Conservation (phyloP, 2,329 filamentous ascomycete genomes). For the Pseudogymnoascus sp. region DNA sequence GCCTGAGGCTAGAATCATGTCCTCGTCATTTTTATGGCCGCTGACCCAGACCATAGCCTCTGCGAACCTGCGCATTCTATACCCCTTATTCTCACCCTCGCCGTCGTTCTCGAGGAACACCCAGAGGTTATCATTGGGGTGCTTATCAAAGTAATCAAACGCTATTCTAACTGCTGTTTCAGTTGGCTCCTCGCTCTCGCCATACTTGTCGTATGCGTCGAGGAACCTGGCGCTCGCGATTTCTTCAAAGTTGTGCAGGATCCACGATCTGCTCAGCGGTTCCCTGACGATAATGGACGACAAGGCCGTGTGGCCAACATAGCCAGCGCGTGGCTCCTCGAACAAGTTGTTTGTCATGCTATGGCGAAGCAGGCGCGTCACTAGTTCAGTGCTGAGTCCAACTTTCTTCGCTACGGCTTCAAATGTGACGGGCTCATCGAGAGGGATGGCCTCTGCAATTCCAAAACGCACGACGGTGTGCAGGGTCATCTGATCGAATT, state of each 20-base stretch:
- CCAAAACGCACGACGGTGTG: constrained; percentile 15
- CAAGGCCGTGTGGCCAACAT: constrained; percentile 33
- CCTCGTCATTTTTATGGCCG: neutral
- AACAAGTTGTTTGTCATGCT: constrained; percentile 36
- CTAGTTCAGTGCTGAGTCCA: neutral
- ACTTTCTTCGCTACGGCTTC: constrained; percentile 15
- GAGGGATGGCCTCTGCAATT: constrained; percentile 35
- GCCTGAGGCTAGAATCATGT: constrained; percentile 9
- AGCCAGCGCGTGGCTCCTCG: constrained; percentile 31
- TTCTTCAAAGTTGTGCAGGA: neutral
- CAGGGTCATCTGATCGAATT: neutral
- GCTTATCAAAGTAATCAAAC: neutral
- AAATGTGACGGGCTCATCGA: constrained; percentile 39
- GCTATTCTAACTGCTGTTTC: neutral
- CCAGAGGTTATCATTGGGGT: constrained; percentile 21
- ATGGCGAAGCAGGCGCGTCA: constrained; percentile 31
- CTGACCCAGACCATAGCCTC: neutral
- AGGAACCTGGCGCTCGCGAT: neutral
- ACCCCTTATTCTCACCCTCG: constrained; percentile 24
- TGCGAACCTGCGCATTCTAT: neutral
- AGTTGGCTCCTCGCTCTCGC: neutral
- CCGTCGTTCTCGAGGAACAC: constrained; percentile 29
- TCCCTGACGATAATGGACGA: constrained; percentile 33
- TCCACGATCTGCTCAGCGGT: constrained; percentile 9
- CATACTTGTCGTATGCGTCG: neutral